Evolutionary conservation across 805 yeast species (phyloP).

Genomic region (Starmerella sirachaensis): DNA sequence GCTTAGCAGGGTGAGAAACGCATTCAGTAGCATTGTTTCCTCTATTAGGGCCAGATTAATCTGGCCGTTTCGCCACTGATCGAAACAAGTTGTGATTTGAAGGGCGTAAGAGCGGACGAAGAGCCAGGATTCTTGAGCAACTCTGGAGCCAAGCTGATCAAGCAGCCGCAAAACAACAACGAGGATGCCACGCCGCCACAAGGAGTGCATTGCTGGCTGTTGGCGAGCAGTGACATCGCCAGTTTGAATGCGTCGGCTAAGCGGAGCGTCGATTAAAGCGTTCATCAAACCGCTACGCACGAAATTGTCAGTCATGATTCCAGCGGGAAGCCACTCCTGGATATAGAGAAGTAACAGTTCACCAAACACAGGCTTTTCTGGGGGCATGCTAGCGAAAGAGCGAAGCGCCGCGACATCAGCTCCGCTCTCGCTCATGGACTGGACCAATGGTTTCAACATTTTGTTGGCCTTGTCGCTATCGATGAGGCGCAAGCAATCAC

Average conservation of each 20-base stretch:
- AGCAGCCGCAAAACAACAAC: constrained; percentile 52
- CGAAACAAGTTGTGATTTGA: constrained; percentile 53
- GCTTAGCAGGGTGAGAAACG: constrained; percentile 46
- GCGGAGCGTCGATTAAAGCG: constrained; percentile 60
- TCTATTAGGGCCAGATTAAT: constrained; percentile 40
- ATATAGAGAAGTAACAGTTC: constrained; percentile 58
- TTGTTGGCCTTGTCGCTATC: not conserved
- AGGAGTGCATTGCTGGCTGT: constrained; percentile 48
- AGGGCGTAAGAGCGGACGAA: constrained; percentile 51
- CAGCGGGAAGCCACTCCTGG: constrained; percentile 48
- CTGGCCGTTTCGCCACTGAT: constrained; percentile 52
- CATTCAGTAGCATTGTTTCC: constrained; percentile 57
- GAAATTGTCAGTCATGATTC: constrained; percentile 53
- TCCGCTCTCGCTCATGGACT: constrained; percentile 40
- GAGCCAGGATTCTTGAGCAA: constrained; percentile 52
- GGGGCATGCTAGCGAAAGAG: constrained; percentile 41
- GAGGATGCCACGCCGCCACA: constrained; percentile 81
- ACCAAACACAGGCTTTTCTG: constrained; percentile 53
- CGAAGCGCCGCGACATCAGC: constrained; percentile 51
- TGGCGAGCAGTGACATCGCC: constrained; percentile 47
- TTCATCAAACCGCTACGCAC: constrained; percentile 53
- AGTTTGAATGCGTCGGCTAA: constrained; percentile 51
- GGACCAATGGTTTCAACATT: constrained; percentile 11
- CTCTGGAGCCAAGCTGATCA: constrained; percentile 48
- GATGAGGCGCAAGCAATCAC: constrained; percentile 9